Evolutionary conservation across 495 filamentous ascomycete genomes (phyloP).

Genomic region (Tuber brumale): DNA sequence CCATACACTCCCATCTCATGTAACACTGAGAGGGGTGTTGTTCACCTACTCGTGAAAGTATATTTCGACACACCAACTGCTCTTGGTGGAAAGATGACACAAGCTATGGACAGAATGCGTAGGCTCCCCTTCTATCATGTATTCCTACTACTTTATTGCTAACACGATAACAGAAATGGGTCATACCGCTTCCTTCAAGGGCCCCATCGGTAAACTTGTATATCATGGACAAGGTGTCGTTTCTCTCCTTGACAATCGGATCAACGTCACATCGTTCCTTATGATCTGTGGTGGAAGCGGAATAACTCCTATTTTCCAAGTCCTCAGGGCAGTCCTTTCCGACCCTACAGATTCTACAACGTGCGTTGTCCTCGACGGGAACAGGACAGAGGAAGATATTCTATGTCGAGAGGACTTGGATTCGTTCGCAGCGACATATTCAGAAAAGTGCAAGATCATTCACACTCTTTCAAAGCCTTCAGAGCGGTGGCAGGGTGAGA

Average conservation of each 20-base stretch:
- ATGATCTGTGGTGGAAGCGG: conserved; percentile 91
- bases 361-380: conserved; percentile 70
- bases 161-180: conserved; percentile 49
- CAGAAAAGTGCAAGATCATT: conserved; percentile 57
- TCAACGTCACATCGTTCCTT: conserved; percentile 61
- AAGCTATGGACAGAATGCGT: conserved; percentile 64
- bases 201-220: conserved; percentile 80
- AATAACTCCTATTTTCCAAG: conserved; percentile 88
- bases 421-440: conserved; percentile 47
- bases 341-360: conserved; percentile 43
- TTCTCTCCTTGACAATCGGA: conserved; percentile 51
- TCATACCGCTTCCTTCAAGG: conserved; percentile 75
- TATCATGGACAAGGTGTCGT: conserved; percentile 66
- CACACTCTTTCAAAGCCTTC: conserved; percentile 65
- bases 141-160: neutral
- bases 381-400: conserved; percentile 75
- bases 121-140: neutral
- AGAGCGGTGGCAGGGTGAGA: conserved; percentile 61
- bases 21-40: conserved; percentile 52
- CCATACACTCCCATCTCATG: conserved; percentile 85
- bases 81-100: conserved; percentile 78
- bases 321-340: conserved; percentile 68
- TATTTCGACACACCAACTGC: conserved; percentile 59
- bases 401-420: conserved; percentile 74
- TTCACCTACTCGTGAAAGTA: conserved; percentile 78